A percentile compares a stretch with the other conserved stretches of the same genome.
Evolutionary conservation across 2,329 filamentous ascomycete species (phyloP).

Genomic region (Davidsoniella neocaledoniae): DNA sequence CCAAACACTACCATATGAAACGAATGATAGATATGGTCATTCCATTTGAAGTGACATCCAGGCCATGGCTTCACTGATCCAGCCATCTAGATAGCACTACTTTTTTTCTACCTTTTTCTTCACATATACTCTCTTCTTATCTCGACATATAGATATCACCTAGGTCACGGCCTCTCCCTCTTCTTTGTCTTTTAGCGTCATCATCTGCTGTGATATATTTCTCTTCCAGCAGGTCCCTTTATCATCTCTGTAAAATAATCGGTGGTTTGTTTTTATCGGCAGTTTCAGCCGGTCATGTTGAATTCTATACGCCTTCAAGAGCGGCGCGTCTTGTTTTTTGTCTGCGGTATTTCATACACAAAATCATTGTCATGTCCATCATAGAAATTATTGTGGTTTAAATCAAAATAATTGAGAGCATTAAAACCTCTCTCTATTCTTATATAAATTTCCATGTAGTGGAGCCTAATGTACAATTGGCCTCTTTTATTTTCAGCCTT

Average conservation of each 20-base stretch:
- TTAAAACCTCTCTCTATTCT: too few species aligned
- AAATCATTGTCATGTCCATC: too few species aligned
- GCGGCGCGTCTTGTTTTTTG: constrained; percentile 2
- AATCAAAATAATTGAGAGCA: too few species aligned
- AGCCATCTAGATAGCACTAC: neutral
- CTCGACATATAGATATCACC: too few species aligned
- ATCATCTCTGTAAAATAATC: too few species aligned
- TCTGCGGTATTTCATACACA: neutral
- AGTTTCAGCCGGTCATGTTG: too few species aligned
- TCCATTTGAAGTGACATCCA: constrained; percentile 22
- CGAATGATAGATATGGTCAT: constrained; percentile 20
- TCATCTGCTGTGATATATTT: too few species aligned
- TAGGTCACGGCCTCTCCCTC: too few species aligned
- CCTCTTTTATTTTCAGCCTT: neutral
- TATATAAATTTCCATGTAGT: too few species aligned
- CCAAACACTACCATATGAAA: constrained; percentile 33
- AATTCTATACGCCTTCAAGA: too few species aligned
- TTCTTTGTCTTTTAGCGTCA: constrained; percentile 6
- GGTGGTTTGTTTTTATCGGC: neutral
- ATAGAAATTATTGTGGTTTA: neutral
- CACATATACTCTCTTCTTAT: neutral
- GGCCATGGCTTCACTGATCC: constrained; percentile 1
- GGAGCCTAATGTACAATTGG: too few species aligned
- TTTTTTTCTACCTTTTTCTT: neutral
- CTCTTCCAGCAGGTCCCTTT: too few species aligned